Percentiles rank a stretch among this genome's conserved stretches.
These are phyloP conservation scores for Hygrophorus pudorinus DNA, from an alignment of 768 basidiomycete species.

Conservation along the genomic window DNA sequence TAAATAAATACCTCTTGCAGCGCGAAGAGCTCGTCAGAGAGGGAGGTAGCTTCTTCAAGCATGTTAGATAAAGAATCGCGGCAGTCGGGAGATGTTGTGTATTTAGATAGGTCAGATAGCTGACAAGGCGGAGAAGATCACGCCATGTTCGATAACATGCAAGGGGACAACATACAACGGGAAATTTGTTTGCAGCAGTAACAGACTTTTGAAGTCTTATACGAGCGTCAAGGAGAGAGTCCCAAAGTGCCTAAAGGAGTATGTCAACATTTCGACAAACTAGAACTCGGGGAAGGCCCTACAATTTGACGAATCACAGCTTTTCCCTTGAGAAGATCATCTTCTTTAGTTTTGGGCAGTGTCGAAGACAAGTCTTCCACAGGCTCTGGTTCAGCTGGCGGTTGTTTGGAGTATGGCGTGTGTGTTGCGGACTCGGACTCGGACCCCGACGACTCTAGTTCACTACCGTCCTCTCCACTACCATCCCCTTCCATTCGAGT, in stretches of 20 bases:
- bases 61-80: conserved; percentile 38
- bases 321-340: conserved; percentile 72
- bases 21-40: conserved; percentile 60
- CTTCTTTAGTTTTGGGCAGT: conserved; percentile 50
- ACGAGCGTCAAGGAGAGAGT: conserved; percentile 78
- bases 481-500: conserved; percentile 19
- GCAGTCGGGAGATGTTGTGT: conserved; percentile 27
- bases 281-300: conserved; percentile 18
- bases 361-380: conserved; percentile 37
- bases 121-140: conserved; percentile 12
- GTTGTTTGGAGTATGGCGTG: conserved; percentile 3
- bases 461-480: conserved; percentile 16
- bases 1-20: conserved; percentile 49
- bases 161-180: conserved; percentile 35
- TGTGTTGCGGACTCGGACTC: conserved; percentile 3
- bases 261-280: not conserved
- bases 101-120: conserved; percentile 28
- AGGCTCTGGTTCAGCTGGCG: conserved; percentile 10
- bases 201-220: conserved; percentile 85
- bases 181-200: conserved; percentile 53
- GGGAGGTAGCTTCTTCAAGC: conserved; percentile 46
- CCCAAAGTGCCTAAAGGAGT: conserved; percentile 62
- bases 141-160: not conserved
- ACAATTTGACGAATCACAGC: conserved; percentile 81
- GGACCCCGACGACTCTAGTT: not conserved